A percentile compares a stretch with the other conserved stretches of the same genome.
phyloP scores from a whole-genome alignment of 306 rosid genomes.

The Vigna nakashimae region DNA sequence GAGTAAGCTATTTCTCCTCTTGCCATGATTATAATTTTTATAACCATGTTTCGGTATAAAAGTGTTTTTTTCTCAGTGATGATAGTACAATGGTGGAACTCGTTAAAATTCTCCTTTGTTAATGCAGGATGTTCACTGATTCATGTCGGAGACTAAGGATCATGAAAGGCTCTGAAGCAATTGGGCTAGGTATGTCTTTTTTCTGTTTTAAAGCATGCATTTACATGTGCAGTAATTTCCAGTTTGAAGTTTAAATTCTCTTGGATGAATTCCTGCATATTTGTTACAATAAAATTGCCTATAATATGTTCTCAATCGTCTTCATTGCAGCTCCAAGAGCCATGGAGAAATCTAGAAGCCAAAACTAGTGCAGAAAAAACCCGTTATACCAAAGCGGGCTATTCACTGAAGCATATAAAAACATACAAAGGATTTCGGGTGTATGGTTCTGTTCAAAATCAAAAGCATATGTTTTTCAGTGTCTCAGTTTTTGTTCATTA shows the following conservation, averaged over 20 bases:
- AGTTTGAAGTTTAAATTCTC: neutral
- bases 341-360: conserved; percentile 79
- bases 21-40: conserved; percentile 19
- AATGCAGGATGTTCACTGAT: conserved; percentile 80
- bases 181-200: conserved; percentile 71
- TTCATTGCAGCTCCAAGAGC: conserved; percentile 89
- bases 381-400: conserved; percentile 36
- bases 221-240: neutral
- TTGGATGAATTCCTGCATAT: neutral
- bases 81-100: conserved; percentile 16
- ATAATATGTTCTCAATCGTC: conserved; percentile 8
- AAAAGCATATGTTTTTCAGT: conserved; percentile 50
- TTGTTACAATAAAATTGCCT: neutral
- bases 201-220: neutral
- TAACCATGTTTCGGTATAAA: neutral
- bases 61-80: conserved; percentile 2
- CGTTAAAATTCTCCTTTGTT: conserved; percentile 17
- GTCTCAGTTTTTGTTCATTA: conserved; percentile 56
- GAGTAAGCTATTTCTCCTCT: conserved; percentile 59
- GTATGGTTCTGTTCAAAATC: conserved; percentile 47
- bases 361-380: conserved; percentile 53
- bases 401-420: conserved; percentile 48
- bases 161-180: conserved; percentile 95
- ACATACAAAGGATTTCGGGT: conserved; percentile 40
- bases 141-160: conserved; percentile 85